Evolutionary conservation across 805 yeast species (phyloP), one percentile per base, ranked within the genome.

Genomic region (Vanderwaltozyma yarrowii): DNA sequence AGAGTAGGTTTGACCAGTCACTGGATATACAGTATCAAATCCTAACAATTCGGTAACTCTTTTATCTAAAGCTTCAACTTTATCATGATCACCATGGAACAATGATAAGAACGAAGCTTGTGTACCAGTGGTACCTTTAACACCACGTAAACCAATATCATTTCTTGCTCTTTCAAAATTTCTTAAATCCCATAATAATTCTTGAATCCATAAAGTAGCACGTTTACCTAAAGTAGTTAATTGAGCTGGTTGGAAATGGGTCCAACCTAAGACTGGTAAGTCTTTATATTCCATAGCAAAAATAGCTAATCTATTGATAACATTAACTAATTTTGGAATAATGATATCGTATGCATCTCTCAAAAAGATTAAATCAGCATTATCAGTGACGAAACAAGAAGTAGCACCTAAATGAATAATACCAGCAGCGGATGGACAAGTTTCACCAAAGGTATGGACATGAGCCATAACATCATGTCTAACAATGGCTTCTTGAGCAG

Each of bases 391-490:
- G 52, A 67, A 92, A 73, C 98, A 92, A 3, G 96, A 87, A 18
- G 98, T 92, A 33, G 98, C 98, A 58, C 98, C 98, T 56, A 92
- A 70, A 62, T 92, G 98, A 56, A 92, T 92, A 63, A 92, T 89
- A 50, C 97, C 97, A 27, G 97, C 89, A 26, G 98, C 98, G 6
- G 80, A 81, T 15, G 98, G 98, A 54, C 94, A 84, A 13, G 84
- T 77, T 52, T 79, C 72, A 49, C 98, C 98, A 61, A 83, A 92
- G 41, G 81, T 84, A 60, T 92, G 98, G 40, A 92, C 98, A 54
- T 92, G 98, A 40, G 97, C 95, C 98, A 92, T 92, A 52, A 92
- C 98, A 60, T 92, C 98, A 64, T 92, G 98, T 70, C 98, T 83
- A 41, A 92, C 97, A 61, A 82, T 87, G 37, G 97, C 95, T 66